Evolutionary conservation across 371 early-diverging fungal species (phyloP), one percentile per base, ranked within the genome.

Genomic region (Haplosporangium sp.): DNA sequence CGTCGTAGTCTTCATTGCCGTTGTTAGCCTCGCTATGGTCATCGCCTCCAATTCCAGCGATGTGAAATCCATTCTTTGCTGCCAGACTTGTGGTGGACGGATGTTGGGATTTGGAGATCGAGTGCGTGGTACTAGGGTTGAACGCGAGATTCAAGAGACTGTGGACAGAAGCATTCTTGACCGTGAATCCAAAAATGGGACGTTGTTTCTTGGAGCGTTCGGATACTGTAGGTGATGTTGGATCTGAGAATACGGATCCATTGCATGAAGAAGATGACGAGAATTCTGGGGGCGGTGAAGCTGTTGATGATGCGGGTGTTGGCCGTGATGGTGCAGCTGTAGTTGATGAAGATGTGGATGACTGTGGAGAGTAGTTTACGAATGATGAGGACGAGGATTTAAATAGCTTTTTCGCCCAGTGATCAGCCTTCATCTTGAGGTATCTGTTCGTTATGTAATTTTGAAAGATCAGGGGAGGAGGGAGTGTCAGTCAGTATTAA

Each of bases 111-210:
- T 50, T 50, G 10, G n/a, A 4, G 1, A 9, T 9, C 29, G 45
- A 2, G 47, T 18, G 14, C 29, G 46, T 13, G 16, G 7, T 63
- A 8, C 13, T 50, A 1, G 55, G 46, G 36, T 43, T 46, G 38
- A 55, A 55, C 0, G 40, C 64, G 4, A 37, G 2, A 11, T 10
- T 46, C n/a, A 63, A 38, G 3, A 63, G 64, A 45, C 56, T 63
- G 47, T 43, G 47, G 16, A 47, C 47, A 10, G 64, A 63, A 3
- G 21, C 40, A 20, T 63, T 63, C 29, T 46, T 55, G 47, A 12
- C 18, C 10, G 40, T 11, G 14, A 63, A 55, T 13, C 55, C 55
- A 18, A 63, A 63, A 38, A 63, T 2, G 37, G 37, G 6, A 12
- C 47, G 40, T 4, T 14, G 14, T 45, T 55, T 63, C 47, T 37